Evolutionary conservation across 2,329 filamentous ascomycete genomes (phyloP).

Genomic region (Phyllosticta paracitricarpa): DNA sequence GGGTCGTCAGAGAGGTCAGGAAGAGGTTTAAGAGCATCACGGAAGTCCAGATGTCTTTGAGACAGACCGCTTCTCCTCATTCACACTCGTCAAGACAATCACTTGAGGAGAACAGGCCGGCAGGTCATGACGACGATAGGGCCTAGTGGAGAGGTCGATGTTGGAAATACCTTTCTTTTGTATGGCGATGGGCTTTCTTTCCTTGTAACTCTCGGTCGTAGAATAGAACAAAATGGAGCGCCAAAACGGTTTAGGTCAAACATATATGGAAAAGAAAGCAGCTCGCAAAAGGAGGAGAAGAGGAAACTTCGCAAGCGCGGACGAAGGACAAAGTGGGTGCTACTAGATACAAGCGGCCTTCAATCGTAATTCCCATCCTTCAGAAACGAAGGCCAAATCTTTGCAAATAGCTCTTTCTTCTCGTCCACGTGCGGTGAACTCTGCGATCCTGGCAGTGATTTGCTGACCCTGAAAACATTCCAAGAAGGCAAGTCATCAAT

Average conservation of each 20-base stretch:
- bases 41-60: background rate
- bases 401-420: background rate
- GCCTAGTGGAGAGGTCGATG: background rate
- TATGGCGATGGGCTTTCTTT: background rate
- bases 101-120: background rate
- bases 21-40: background rate
- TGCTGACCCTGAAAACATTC: background rate
- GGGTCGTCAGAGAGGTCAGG: background rate
- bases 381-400: too few species aligned
- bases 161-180: background rate
- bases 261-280: too few species aligned
- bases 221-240: too few species aligned
- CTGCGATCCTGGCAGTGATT: background rate
- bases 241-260: too few species aligned
- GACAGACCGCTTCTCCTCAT: background rate
- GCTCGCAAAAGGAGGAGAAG: too few species aligned
- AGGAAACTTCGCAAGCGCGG: too few species aligned
- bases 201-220: too few species aligned
- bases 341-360: too few species aligned
- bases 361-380: too few species aligned
- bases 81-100: background rate
- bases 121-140: background rate
- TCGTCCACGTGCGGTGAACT: background rate
- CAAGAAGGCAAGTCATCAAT: background rate
- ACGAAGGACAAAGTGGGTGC: too few species aligned